A percentile compares a stretch with the other conserved stretches of the same genome.
These are phyloP conservation scores for Marsdenia floribunda DNA, from an alignment of 257 asterid genomes.

Conservation along the genomic window DNA sequence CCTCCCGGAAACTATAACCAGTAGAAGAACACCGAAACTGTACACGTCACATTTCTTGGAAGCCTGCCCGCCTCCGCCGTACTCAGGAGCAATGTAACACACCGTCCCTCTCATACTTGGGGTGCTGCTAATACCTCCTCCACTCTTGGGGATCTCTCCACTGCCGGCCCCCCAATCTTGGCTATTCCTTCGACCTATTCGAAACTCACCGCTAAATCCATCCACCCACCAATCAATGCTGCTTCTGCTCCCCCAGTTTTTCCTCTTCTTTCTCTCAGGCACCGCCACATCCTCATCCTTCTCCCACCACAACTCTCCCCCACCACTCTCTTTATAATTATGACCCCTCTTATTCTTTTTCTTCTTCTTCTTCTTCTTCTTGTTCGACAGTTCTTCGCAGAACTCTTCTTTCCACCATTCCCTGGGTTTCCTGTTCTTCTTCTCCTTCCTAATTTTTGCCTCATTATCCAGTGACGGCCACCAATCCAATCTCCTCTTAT, in stretches of 20 bases:
- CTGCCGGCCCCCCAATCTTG: slow-evolving; percentile 67
- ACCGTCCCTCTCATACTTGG: slow-evolving; percentile 98
- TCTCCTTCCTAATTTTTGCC: slow-evolving; percentile 42
- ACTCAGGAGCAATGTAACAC: slow-evolving; percentile 87
- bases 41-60: slow-evolving; percentile 85
- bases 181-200: slow-evolving; percentile 60
- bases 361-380: slow-evolving; percentile 66
- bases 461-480: slow-evolving; percentile 63
- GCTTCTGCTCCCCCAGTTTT: slow-evolving; percentile 43
- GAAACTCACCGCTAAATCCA: slow-evolving; percentile 77
- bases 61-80: slow-evolving; percentile 58
- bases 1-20: slow-evolving; percentile 77
- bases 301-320: slow-evolving; percentile 77
- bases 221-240: slow-evolving; percentile 88
- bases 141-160: slow-evolving; percentile 75
- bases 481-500: slow-evolving; percentile 70
- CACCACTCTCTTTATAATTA: slow-evolving; percentile 7
- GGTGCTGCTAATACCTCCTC: slow-evolving; percentile 90
- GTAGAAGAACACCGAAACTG: slow-evolving; percentile 76
- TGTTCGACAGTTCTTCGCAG: slow-evolving; percentile 76
- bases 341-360: slow-evolving; percentile 59
- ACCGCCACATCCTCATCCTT: slow-evolving; percentile 48
- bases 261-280: slow-evolving; percentile 53
- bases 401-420: slow-evolving; percentile 99
- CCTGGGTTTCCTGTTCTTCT: slow-evolving; percentile 53